These are phyloP conservation scores for Phialophora expanda DNA, from an alignment of 2,329 filamentous ascomycete species.

Conservation along the genomic window DNA sequence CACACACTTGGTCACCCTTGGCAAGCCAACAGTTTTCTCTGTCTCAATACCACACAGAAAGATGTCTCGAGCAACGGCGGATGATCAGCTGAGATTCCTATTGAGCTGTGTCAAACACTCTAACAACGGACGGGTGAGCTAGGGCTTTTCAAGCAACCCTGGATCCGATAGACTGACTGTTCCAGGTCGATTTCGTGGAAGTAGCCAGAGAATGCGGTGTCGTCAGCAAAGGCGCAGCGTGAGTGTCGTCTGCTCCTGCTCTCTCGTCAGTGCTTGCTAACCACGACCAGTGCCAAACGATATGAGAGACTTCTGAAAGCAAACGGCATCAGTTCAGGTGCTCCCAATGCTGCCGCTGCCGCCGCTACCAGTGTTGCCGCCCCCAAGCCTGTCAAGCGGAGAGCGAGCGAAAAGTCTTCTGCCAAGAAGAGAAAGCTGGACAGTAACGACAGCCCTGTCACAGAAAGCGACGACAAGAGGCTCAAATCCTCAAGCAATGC, in stretches of 20 bases:
- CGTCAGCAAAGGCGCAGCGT: conserved; percentile 71
- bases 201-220: conserved; percentile 70
- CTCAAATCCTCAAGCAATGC: conserved; percentile 2
- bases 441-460: background rate
- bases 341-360: background rate
- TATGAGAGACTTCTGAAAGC: conserved; percentile 70
- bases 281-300: conserved; percentile 63
- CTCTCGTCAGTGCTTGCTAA: conserved; percentile 9
- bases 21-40: background rate
- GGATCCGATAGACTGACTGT: conserved; percentile 13
- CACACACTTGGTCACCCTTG: background rate
- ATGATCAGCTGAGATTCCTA: conserved; percentile 69
- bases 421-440: conserved; percentile 27
- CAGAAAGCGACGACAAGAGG: background rate
- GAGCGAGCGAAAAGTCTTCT: conserved; percentile 14
- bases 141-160: background rate
- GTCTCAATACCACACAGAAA: background rate
- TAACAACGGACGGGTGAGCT: conserved; percentile 63
- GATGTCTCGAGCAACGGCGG: conserved; percentile 59
- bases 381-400: conserved; percentile 16
- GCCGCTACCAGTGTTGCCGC: background rate
- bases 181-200: conserved; percentile 67
- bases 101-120: conserved; percentile 69
- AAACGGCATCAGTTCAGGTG: conserved; percentile 53
- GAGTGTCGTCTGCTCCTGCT: conserved; percentile 45